Evolutionary conservation across 2,329 filamentous ascomycete species (phyloP).

Genomic region (Aspergillus fumigatiaffinis): DNA sequence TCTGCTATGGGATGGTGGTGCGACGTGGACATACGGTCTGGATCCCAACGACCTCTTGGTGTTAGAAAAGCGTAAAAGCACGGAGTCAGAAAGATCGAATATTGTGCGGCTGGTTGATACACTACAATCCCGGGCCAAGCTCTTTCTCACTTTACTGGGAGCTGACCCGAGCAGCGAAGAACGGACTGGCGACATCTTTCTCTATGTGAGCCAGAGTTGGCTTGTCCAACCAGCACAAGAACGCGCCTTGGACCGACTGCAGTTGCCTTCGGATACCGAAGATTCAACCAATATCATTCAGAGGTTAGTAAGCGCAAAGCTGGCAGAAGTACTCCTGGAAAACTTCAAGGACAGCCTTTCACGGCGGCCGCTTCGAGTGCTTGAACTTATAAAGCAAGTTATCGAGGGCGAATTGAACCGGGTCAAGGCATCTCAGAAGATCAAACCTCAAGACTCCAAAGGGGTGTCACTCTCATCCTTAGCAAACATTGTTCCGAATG

Average conservation of each 20-base stretch:
- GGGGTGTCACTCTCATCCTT: constrained; percentile 35
- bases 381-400: constrained; percentile 41
- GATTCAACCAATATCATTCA: constrained; percentile 28
- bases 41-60: constrained; percentile 20
- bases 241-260: constrained; percentile 5
- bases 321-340: constrained; percentile 39
- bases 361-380: constrained; percentile 35
- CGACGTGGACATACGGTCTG: constrained; percentile 33
- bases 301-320: constrained; percentile 38
- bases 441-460: constrained; percentile 4
- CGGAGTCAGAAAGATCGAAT: constrained; percentile 17
- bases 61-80: constrained; percentile 23
- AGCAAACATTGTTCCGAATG: constrained; percentile 28
- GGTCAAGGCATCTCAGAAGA: constrained; percentile 5
- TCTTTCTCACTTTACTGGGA: constrained; percentile 34
- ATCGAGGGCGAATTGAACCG: constrained; percentile 34
- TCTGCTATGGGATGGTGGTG: constrained; percentile 39
- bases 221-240: constrained; percentile 27
- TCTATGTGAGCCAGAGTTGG: constrained; percentile 41
- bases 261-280: constrained; percentile 16
- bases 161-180: constrained; percentile 40
- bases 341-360: constrained; percentile 42
- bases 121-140: constrained; percentile 35
- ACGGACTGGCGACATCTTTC: constrained; percentile 38
- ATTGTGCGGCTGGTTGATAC: constrained; percentile 32